A percentile compares a stretch with the other conserved stretches of the same genome.
These are phyloP conservation scores for Triticum urartu DNA, from an alignment of 176 grass and related monocot species.

Conservation along the genomic window DNA sequence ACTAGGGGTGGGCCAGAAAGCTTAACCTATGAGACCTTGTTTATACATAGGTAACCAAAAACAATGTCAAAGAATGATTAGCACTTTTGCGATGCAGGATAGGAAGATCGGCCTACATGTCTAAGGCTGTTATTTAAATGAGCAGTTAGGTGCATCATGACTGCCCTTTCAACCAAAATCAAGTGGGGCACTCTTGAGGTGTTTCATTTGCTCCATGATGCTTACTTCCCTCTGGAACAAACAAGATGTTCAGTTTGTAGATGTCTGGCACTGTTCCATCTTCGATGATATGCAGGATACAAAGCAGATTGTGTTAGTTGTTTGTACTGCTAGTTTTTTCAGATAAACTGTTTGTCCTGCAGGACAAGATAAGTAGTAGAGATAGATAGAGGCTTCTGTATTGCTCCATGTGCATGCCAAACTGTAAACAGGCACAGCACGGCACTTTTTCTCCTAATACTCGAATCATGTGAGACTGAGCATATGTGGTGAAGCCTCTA, in stretches of 20 bases:
- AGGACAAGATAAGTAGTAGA: background rate
- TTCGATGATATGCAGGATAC: background rate
- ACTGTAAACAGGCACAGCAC: background rate
- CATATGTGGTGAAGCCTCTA: background rate
- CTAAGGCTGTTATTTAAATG: constrained; percentile 25
- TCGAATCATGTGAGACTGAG: background rate
- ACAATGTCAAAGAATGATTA: constrained; percentile 36
- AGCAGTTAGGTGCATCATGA: constrained; percentile 21
- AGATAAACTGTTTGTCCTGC: background rate
- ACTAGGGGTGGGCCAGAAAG: constrained; percentile 30
- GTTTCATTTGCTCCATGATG: background rate
- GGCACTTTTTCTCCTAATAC: background rate
- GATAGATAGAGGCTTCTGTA: background rate
- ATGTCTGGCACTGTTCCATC: constrained; percentile 33
- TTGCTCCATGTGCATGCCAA: background rate
- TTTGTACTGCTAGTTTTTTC: no score
- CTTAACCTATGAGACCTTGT: constrained; percentile 32
- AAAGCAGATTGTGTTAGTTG: background rate
- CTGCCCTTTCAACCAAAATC: constrained; percentile 44
- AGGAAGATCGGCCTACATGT: constrained; percentile 32
- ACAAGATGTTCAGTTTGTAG: background rate
- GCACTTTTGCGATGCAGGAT: constrained; percentile 20
- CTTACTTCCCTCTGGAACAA: background rate
- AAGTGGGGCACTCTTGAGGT: constrained; percentile 38
- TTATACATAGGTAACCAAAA: constrained; percentile 19